Percentiles rank a stretch among this genome's conserved stretches.
phyloP scores from a whole-genome alignment of 148 eudicot genomes.

The Rhododendron williamsianum region DNA sequence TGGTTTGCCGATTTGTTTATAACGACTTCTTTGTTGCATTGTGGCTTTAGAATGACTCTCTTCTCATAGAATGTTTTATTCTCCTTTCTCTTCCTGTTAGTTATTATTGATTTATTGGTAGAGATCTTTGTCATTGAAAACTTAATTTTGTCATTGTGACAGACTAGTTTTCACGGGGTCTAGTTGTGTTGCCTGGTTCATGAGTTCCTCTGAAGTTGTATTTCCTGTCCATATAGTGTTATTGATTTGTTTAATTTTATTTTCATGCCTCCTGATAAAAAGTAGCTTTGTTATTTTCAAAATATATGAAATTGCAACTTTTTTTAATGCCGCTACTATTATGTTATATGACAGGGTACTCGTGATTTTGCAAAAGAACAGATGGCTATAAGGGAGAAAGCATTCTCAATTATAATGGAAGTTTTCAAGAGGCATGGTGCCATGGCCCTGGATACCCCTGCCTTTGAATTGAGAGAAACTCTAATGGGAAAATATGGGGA shows the following conservation, averaged over 20 bases:
- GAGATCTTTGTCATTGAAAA: neutral
- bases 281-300: neutral
- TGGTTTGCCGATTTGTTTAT: neutral
- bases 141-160: neutral
- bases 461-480: conserved; percentile 90
- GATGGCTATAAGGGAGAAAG: conserved; percentile 80
- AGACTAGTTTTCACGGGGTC: neutral
- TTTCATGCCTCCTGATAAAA: conserved; percentile 2
- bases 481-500: conserved; percentile 95
- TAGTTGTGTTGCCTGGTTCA: neutral
- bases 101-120: neutral
- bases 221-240: neutral
- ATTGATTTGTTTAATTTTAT: neutral
- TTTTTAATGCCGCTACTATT: neutral
- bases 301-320: neutral
- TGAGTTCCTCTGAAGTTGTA: neutral
- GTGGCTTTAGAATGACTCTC: neutral
- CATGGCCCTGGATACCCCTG: conserved; percentile 89
- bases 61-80: neutral
- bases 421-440: conserved; percentile 97
- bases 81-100: neutral
- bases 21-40: neutral
- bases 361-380: conserved; percentile 95
- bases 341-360: conserved; percentile 58
- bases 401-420: conserved; percentile 62